A percentile compares a stretch with the other conserved stretches of the same genome.
These are phyloP conservation scores for Plasmopara muralis DNA, from an alignment of 352 stramenopile genomes.

Conservation along the genomic window DNA sequence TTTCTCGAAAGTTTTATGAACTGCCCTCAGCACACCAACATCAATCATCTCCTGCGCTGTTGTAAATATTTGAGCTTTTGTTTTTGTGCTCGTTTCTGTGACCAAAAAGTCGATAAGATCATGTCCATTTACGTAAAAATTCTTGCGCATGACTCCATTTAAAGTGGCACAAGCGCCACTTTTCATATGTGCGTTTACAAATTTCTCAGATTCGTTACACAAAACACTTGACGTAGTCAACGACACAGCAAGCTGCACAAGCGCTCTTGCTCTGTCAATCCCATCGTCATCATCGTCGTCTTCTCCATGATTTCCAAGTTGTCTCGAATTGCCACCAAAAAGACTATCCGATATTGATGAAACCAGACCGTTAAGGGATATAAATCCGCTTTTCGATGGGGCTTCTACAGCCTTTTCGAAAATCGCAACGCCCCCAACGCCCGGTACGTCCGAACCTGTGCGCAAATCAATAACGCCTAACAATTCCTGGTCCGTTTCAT, in stretches of 20 bases:
- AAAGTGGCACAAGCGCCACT: constrained; percentile 20
- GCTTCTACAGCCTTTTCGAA: constrained; percentile 69
- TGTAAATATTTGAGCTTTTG: constrained; percentile 54
- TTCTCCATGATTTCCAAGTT: constrained; percentile 32
- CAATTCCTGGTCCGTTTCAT: constrained; percentile 77
- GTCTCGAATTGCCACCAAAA: constrained; percentile 54
- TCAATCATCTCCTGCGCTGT: constrained; percentile 74
- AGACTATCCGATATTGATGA: constrained; percentile 75
- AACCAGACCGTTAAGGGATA: constrained; percentile 75
- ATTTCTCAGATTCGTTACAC: constrained; percentile 58
- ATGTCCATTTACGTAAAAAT: constrained; percentile 74
- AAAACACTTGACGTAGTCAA: constrained; percentile 64
- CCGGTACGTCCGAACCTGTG: constrained; percentile 55
- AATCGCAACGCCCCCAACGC: constrained; percentile 71
- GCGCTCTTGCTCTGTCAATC: constrained; percentile 43
- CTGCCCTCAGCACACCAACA: constrained; percentile 52
- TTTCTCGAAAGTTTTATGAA: constrained; percentile 16
- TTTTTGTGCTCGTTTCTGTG: constrained; percentile 44
- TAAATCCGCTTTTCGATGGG: constrained; percentile 50
- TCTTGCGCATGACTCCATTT: constrained; percentile 36
- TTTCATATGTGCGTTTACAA: constrained; percentile 37
- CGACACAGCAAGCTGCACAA: constrained; percentile 60
- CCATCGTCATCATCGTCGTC: constrained; percentile 48
- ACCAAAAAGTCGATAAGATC: constrained; percentile 74
- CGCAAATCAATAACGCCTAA: constrained; percentile 79